These are phyloP conservation scores for Radiomyces spectabilis DNA, from an alignment of 192 early-diverging fungal species.

Conservation along the genomic window DNA sequence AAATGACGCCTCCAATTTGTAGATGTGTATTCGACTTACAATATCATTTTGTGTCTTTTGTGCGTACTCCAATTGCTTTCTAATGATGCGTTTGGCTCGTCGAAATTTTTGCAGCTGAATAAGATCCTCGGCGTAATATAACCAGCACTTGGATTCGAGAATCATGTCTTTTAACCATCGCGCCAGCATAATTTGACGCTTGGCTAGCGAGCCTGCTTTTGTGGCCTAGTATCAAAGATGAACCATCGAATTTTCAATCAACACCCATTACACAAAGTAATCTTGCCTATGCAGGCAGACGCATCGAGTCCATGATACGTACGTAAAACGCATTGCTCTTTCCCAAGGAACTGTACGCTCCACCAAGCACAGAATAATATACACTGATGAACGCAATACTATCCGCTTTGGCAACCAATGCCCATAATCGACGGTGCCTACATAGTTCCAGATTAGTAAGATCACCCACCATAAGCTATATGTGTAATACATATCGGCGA, in stretches of 20 bases:
- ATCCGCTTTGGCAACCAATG: conserved; percentile 7
- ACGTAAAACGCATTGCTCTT: conserved; percentile 28
- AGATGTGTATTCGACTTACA: conserved; percentile 15
- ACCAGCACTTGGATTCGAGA: conserved; percentile 35
- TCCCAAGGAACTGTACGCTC: conserved; percentile 35
- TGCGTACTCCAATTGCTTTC: conserved; percentile 7
- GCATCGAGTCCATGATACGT: not conserved
- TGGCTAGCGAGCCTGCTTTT: conserved; percentile 26
- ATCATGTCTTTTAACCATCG: conserved; percentile 25
- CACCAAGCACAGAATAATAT: conserved; percentile 34
- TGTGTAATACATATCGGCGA: no score
- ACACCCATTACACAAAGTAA: no score
- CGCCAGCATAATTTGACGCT: conserved; percentile 29
- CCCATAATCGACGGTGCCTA: no score
- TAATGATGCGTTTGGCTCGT: conserved; percentile 19
- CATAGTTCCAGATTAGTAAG: no score
- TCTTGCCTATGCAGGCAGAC: no score
- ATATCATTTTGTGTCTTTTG: not conserved
- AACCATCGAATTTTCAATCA: no score
- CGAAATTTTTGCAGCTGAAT: conserved; percentile 21
- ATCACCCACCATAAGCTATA: no score
- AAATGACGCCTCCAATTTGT: no score
- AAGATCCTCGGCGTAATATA: conserved; percentile 37
- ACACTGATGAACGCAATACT: conserved; percentile 21
- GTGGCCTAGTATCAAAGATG: conserved; percentile 19